Conservation (phyloP, 1,284 basidiomycete species). For the Agroathelia rolfsii region DNA sequence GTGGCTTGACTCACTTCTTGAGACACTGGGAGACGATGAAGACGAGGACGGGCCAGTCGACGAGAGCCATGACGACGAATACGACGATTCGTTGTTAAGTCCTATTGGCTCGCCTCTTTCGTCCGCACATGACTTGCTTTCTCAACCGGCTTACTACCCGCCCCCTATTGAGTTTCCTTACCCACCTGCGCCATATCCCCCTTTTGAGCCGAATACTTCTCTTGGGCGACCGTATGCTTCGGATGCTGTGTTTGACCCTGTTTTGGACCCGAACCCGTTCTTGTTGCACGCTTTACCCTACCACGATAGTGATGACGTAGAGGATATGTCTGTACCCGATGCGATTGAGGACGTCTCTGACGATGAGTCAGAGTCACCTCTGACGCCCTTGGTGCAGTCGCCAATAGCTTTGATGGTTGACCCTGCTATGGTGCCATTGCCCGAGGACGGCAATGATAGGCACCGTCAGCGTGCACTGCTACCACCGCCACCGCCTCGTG, state of each 20-base stretch:
- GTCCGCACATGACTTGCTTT: conserved; percentile 60
- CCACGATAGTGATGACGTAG: conserved; percentile 48
- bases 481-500: conserved; percentile 39
- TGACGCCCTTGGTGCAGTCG: conserved; percentile 37
- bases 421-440: conserved; percentile 38
- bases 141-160: conserved; percentile 37
- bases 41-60: conserved; percentile 46
- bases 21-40: conserved; percentile 56
- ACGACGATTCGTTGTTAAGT: conserved; percentile 44
- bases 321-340: conserved; percentile 61
- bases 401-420: conserved; percentile 37
- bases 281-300: conserved; percentile 56
- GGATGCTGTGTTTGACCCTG: conserved; percentile 27
- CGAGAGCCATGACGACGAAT: conserved; percentile 39
- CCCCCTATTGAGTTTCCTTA: conserved; percentile 42
- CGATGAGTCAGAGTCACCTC: conserved; percentile 65
- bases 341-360: conserved; percentile 75
- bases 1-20: conserved; percentile 73
- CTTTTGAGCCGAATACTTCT: conserved; percentile 46
- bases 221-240: conserved; percentile 38
- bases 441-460: conserved; percentile 37
- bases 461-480: too few relatives aligned
- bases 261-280: conserved; percentile 27
- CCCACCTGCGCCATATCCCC: conserved; percentile 52
- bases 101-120: conserved; percentile 58